A percentile compares a stretch with the other conserved stretches of the same genome.
These are phyloP conservation scores for Umbelopsis ramanniana DNA, from an alignment of 192 early-diverging fungal species.

Conservation along the genomic window DNA sequence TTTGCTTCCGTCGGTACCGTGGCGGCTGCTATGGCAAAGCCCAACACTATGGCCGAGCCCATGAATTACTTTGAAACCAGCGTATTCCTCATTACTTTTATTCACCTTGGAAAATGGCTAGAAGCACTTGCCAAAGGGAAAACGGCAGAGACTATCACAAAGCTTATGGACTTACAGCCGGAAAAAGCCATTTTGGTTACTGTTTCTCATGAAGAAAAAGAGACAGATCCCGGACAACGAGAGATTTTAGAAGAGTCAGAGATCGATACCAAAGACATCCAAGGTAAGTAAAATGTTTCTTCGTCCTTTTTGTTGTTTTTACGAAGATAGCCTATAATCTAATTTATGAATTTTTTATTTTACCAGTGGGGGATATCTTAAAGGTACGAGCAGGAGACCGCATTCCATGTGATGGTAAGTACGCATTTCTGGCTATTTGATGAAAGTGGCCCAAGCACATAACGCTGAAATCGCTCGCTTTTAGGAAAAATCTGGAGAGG, in stretches of 20 bases:
- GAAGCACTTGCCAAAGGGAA: constrained; percentile 79
- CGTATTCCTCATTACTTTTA: constrained; percentile 79
- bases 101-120: constrained; percentile 82
- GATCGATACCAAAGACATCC: constrained; percentile 55
- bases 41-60: constrained; percentile 23
- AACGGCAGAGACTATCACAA: constrained; percentile 77
- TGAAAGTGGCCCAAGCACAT: background rate
- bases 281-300: constrained; percentile 48
- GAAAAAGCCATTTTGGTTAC: constrained; percentile 67
- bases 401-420: constrained; percentile 76
- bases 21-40: constrained; percentile 47
- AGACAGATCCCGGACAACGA: constrained; percentile 21
- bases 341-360: background rate
- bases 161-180: constrained; percentile 77
- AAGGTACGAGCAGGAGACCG: constrained; percentile 68
- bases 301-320: background rate
- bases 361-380: constrained; percentile 73
- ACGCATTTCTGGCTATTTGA: constrained; percentile 7
- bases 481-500: constrained; percentile 52
- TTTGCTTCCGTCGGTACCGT: constrained; percentile 62
- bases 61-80: constrained; percentile 80
- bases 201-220: constrained; percentile 31
- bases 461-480: background rate
- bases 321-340: background rate
- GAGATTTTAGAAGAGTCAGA: constrained; percentile 46